phyloP scores from a whole-genome alignment of 2,329 filamentous ascomycete genomes.

The Fusarium chuoi region DNA sequence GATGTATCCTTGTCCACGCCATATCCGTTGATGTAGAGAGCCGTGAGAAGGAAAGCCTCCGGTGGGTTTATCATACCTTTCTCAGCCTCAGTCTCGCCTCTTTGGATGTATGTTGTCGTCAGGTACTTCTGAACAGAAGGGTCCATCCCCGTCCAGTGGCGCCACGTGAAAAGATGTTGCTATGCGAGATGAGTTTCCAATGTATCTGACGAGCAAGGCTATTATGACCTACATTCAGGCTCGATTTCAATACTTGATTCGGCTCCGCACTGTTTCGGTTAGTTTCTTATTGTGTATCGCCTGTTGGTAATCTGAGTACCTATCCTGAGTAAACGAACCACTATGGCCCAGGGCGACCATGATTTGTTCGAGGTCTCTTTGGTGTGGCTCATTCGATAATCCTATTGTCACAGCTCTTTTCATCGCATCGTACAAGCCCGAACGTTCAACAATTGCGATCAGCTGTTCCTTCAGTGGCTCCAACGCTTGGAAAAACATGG shows the following conservation, averaged over 20 bases:
- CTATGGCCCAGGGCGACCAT: background rate
- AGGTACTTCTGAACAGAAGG: background rate
- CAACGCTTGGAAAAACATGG: background rate
- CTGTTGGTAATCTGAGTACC: background rate
- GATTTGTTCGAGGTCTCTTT: background rate
- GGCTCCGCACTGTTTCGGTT: background rate
- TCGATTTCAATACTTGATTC: background rate
- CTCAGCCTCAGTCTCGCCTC: background rate
- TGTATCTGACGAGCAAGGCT: background rate
- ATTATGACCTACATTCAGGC: background rate
- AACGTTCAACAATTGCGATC: background rate
- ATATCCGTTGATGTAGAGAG: background rate
- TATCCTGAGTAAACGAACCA: background rate
- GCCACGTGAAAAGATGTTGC: background rate
- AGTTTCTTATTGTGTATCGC: background rate
- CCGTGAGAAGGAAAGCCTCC: background rate
- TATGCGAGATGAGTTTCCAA: background rate
- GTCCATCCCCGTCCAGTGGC: background rate
- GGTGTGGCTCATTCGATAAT: background rate
- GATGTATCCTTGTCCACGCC: background rate
- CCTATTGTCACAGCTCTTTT: background rate
- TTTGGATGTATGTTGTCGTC: background rate
- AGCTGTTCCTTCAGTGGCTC: background rate
- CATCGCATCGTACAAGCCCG: background rate
- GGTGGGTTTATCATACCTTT: background rate